phyloP scores from a whole-genome alignment of 2,329 filamentous ascomycete genomes.

The Epichloe bromicola region DNA sequence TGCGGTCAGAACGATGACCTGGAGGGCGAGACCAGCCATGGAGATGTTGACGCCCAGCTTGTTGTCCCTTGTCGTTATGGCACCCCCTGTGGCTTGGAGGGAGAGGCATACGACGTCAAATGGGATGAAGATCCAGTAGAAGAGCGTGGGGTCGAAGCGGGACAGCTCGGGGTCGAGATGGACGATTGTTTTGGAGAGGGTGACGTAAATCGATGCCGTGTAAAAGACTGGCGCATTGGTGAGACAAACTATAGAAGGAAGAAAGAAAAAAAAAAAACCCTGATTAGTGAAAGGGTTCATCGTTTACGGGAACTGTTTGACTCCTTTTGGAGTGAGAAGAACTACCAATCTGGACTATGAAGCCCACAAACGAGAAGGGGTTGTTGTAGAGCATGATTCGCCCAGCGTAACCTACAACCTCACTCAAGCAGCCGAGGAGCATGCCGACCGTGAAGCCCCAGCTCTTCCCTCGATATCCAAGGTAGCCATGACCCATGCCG shows the following conservation, averaged over 20 bases:
- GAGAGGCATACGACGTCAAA: slow-evolving; percentile 43
- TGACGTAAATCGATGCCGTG: slow-evolving; percentile 54
- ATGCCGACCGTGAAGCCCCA: slow-evolving; percentile 39
- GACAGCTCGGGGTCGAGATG: slow-evolving; percentile 27
- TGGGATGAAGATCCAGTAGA: slow-evolving; percentile 38
- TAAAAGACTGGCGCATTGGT: slow-evolving; percentile 36
- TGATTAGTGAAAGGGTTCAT: neutral
- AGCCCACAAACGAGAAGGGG: slow-evolving; percentile 44
- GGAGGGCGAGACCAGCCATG: slow-evolving; percentile 42
- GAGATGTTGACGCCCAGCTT: slow-evolving; percentile 25
- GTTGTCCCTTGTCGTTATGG: slow-evolving; percentile 32
- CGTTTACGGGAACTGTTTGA: neutral
- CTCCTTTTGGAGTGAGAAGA: slow-evolving; percentile 1
- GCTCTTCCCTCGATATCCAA: slow-evolving; percentile 33
- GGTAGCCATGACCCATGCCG: slow-evolving; percentile 25
- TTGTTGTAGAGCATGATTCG: slow-evolving; percentile 44
- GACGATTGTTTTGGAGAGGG: slow-evolving; percentile 33
- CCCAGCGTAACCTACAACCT: slow-evolving; percentile 50
- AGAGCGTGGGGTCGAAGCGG: slow-evolving; percentile 28
- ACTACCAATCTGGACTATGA: slow-evolving; percentile 52
- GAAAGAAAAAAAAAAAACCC: accelerated
- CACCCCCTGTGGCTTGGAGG: slow-evolving; percentile 47
- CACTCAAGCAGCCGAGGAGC: slow-evolving; percentile 40
- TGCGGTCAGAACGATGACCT: slow-evolving; percentile 40
- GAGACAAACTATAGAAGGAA: slow-evolving; percentile 33